Percentiles rank a stretch among this genome's conserved stretches.
phyloP scores from a whole-genome alignment of 2,329 filamentous ascomycete species.

The Cladophialophora yegresii region DNA sequence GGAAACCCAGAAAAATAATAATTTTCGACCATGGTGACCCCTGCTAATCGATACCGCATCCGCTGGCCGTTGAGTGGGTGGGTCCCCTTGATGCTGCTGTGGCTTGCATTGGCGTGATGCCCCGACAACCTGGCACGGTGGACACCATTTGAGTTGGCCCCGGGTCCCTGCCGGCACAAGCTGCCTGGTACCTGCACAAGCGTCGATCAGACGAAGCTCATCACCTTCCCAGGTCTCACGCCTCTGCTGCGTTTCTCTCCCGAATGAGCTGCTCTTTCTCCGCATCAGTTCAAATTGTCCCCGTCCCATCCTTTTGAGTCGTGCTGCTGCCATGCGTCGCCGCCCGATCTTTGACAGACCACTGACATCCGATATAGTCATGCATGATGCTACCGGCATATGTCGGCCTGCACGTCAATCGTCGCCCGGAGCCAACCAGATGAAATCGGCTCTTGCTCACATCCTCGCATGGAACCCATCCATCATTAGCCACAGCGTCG shows the following conservation, averaged over 20 bases:
- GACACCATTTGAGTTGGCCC: conserved; percentile 2
- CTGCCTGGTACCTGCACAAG: conserved; percentile 18
- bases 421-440: background rate
- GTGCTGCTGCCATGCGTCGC: background rate
- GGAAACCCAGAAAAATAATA: background rate
- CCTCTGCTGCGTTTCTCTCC: background rate
- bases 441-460: background rate
- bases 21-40: background rate
- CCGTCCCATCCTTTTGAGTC: background rate
- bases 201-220: conserved; percentile 17
- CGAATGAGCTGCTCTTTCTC: conserved; percentile 1
- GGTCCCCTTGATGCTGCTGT: conserved; percentile 5
- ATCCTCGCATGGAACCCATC: background rate
- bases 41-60: conserved; percentile 16
- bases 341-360: conserved; percentile 4
- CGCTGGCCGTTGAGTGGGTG: conserved; percentile 10
- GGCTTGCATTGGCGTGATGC: conserved; percentile 17
- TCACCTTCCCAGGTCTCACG: background rate
- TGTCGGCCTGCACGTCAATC: background rate
- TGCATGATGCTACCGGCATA: background rate
- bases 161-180: background rate
- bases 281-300: conserved; percentile 13
- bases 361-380: conserved; percentile 1
- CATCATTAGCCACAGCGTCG: background rate
- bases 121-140: conserved; percentile 11